These are phyloP conservation scores for Pistacia atlantica DNA, from an alignment of 345 rosid genomes.

Conservation along the genomic window DNA sequence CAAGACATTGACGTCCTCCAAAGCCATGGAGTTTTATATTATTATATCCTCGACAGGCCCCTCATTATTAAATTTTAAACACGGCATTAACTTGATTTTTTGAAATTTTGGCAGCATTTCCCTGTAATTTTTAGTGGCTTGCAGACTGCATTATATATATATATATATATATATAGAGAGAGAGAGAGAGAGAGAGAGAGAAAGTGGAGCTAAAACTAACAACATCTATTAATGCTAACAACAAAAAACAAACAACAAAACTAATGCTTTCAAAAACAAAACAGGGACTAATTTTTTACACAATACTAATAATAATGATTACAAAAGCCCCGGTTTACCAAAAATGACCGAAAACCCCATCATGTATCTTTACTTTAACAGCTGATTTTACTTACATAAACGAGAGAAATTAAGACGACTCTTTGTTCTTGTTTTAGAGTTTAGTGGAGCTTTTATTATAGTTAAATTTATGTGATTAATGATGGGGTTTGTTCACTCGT, in stretches of 20 bases:
- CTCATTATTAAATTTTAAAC: too few relatives aligned
- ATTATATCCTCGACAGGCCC: not conserved
- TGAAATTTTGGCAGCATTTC: conserved; percentile 7
- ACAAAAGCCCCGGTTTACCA: not conserved
- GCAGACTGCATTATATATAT: not conserved
- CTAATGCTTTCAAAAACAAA: conserved; percentile 13
- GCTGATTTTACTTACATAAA: conserved; percentile 22
- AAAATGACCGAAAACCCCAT: conserved; percentile 29
- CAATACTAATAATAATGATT: conserved; percentile 1
- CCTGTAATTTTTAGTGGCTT: conserved; percentile 3
- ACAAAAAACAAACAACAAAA: conserved; percentile 17
- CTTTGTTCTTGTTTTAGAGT: conserved; percentile 9
- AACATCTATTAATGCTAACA: not conserved
- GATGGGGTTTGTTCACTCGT: conserved; percentile 50
- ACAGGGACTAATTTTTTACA: conserved; percentile 29
- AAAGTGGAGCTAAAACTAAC: not conserved
- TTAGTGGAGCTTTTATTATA: conserved; percentile 19
- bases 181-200: not conserved
- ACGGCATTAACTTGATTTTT: not conserved
- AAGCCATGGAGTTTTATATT: not conserved
- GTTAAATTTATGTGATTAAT: conserved; percentile 38
- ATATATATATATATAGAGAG: too few relatives aligned
- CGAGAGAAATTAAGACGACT: not conserved
- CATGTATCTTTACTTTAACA: not conserved
- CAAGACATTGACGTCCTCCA: not conserved